Conservation (phyloP, 202 grass and related monocot species). For the Panicum virgatum region DNA sequence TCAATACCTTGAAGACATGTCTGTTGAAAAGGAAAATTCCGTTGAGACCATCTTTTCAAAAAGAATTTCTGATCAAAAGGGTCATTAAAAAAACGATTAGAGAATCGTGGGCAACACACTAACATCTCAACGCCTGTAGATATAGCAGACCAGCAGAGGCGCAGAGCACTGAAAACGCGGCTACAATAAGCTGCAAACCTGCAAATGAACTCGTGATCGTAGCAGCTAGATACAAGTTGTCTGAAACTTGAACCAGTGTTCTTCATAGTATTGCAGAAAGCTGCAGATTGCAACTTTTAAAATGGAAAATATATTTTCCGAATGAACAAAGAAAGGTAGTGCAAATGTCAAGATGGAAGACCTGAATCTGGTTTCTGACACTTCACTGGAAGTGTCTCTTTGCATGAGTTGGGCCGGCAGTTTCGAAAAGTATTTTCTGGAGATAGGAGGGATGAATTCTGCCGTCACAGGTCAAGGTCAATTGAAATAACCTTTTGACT, state of each 20-base stretch:
- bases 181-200: neutral
- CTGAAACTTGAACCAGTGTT: too few species aligned
- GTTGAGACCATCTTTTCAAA: conserved; percentile 14
- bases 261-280: neutral
- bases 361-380: conserved; percentile 1
- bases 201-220: neutral
- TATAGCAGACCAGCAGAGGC: neutral
- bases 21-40: neutral
- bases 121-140: neutral
- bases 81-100: neutral
- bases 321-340: neutral
- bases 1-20: neutral
- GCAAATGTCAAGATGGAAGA: neutral
- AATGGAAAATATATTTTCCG: neutral
- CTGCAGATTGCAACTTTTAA: neutral
- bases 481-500: conserved; percentile 18
- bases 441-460: conserved; percentile 9
- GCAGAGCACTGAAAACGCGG: neutral
- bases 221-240: neutral
- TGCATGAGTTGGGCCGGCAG: neutral
- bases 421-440: neutral
- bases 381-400: conserved; percentile 23
- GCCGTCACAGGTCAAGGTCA: conserved; percentile 8
- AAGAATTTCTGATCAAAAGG: neutral
- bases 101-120: neutral